Evolutionary conservation across 1,284 basidiomycete species (phyloP).

Genomic region (Meripilus lineatus): DNA sequence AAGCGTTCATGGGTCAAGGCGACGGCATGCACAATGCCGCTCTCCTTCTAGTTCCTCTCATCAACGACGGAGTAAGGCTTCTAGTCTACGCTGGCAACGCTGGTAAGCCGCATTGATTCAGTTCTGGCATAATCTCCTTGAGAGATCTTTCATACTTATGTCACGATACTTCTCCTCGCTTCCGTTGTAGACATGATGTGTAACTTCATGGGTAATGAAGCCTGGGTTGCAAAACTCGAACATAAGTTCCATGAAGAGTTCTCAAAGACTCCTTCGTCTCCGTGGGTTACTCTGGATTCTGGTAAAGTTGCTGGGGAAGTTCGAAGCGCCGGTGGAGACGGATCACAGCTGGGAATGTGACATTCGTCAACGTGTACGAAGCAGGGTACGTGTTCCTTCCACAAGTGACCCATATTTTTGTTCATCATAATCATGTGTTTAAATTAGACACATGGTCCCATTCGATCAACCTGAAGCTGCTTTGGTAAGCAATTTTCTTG

Average conservation of each 20-base stretch:
- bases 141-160: too few species aligned
- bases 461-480: constrained; percentile 80
- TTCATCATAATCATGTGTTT: constrained; percentile 4
- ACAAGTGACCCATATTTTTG: neutral
- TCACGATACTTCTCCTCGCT: too few species aligned
- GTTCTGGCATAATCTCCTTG: too few species aligned
- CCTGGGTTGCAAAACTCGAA: constrained; percentile 62
- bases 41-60: constrained; percentile 65
- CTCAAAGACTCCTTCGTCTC: constrained; percentile 39
- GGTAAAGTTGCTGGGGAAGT: constrained; percentile 35
- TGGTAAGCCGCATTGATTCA: constrained; percentile 29
- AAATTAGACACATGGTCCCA: constrained; percentile 76
- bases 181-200: constrained; percentile 75
- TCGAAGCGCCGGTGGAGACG: constrained; percentile 38
- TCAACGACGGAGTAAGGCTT: constrained; percentile 72
- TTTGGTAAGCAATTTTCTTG: constrained; percentile 25
- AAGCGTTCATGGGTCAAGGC: constrained; percentile 66
- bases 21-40: constrained; percentile 80
- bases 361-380: constrained; percentile 47
- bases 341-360: constrained; percentile 45
- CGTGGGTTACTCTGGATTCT: constrained; percentile 36
- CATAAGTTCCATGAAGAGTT: constrained; percentile 65
- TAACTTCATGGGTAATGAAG: constrained; percentile 74
- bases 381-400: constrained; percentile 36
- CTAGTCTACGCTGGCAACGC: constrained; percentile 83